phyloP scores from a whole-genome alignment of 2,329 filamentous ascomycete genomes.

The Ilyonectria mors-panacis region DNA sequence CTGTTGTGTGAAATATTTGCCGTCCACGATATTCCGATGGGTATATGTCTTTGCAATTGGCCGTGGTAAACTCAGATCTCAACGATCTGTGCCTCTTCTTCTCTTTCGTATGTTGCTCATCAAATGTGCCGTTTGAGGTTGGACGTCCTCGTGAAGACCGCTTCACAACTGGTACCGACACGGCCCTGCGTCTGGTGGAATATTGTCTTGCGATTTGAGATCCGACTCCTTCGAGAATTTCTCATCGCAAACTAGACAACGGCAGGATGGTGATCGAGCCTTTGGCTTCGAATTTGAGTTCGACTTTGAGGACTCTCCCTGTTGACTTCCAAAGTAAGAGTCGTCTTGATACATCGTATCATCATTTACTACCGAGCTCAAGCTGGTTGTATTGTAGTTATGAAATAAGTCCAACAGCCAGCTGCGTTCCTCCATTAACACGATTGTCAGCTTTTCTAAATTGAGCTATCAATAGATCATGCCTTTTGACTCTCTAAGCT shows the following conservation, averaged over 20 bases:
- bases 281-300: not conserved
- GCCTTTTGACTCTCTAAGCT: too few species aligned
- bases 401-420: too few species aligned
- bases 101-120: not conserved
- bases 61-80: not conserved
- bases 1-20: not conserved
- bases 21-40: not conserved
- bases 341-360: too few species aligned
- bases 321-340: too few species aligned
- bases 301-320: not conserved
- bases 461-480: too few species aligned
- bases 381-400: not conserved
- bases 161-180: not conserved
- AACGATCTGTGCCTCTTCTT: not conserved
- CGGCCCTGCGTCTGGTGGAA: not conserved
- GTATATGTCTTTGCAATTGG: not conserved
- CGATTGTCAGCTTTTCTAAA: too few species aligned
- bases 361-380: not conserved
- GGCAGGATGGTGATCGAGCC: not conserved
- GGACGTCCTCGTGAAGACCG: not conserved
- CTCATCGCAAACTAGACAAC: not conserved
- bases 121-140: not conserved
- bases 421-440: too few species aligned
- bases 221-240: not conserved
- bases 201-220: not conserved